Conservation (phyloP, 1,139 yeast genomes). For the Geotrichum klebahnii region DNA sequence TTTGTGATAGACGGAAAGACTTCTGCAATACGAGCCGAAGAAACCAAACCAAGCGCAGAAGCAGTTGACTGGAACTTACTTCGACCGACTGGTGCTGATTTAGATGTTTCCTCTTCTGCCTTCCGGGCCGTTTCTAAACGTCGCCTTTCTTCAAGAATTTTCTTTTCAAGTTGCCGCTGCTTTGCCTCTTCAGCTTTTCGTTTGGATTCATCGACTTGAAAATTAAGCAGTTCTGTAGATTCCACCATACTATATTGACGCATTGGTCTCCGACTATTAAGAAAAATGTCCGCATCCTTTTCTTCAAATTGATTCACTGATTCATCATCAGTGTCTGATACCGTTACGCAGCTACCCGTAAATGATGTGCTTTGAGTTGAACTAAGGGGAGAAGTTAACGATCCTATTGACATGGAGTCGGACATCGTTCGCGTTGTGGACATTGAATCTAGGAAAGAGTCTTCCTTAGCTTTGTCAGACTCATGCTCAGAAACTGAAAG, state of each 20-base stretch:
- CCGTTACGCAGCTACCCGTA: too few species aligned
- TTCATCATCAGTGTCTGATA: too few species aligned
- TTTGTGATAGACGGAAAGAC: constrained; percentile 7
- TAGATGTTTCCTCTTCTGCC: constrained; percentile 1
- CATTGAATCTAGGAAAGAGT: too few species aligned
- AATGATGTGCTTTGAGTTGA: too few species aligned
- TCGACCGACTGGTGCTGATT: neutral
- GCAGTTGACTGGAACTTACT: neutral
- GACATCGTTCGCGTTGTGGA: too few species aligned
- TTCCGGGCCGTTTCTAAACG: neutral
- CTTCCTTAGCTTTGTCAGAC: too few species aligned
- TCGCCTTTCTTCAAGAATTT: neutral
- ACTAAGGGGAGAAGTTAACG: too few species aligned
- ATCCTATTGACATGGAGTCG: too few species aligned
- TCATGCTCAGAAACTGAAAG: too few species aligned
- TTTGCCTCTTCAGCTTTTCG: constrained; percentile 5
- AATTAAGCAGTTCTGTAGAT: constrained; percentile 6
- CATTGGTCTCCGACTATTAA: too few species aligned
- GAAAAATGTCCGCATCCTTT: constrained; percentile 19
- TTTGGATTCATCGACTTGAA: constrained; percentile 14
- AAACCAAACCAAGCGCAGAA: constrained; percentile 7
- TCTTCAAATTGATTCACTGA: neutral
- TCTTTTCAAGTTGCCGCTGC: neutral
- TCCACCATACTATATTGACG: neutral
- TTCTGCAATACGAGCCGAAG: constrained; percentile 6